A percentile compares a stretch with the other conserved stretches of the same genome.
These are phyloP conservation scores for Lentinus tigrinus DNA, from an alignment of 768 basidiomycete genomes.

Conservation along the genomic window DNA sequence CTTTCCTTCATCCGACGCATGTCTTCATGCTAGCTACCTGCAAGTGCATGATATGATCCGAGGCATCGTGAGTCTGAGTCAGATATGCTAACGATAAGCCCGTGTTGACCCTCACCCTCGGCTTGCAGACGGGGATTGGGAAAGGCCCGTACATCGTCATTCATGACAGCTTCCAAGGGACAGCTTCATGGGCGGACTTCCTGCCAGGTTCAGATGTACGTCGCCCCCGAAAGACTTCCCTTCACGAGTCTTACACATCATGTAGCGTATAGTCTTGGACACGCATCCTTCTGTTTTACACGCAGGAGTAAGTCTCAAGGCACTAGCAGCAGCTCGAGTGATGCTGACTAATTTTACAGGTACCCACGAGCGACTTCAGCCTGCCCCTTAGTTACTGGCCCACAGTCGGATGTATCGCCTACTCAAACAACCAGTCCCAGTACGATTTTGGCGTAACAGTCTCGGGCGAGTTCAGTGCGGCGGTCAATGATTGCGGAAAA, in stretches of 20 bases:
- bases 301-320: no score
- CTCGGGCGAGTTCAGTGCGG: slow-evolving; percentile 73
- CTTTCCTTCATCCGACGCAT: slow-evolving; percentile 29
- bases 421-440: slow-evolving; percentile 31
- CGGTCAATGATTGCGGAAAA: slow-evolving; percentile 63
- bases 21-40: slow-evolving; percentile 43
- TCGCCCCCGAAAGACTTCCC: slow-evolving; percentile 39
- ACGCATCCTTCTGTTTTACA: not conserved
- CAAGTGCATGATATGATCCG: slow-evolving; percentile 64
- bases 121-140: slow-evolving; percentile 31
- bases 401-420: slow-evolving; percentile 37
- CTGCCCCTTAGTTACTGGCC: slow-evolving; percentile 36
- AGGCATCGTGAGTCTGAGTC: slow-evolving; percentile 70
- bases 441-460: slow-evolving; percentile 62
- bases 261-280: not conserved
- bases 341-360: no score
- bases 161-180: slow-evolving; percentile 54
- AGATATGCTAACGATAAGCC: slow-evolving; percentile 1
- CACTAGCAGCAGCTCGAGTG: no score
- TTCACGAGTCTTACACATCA: not conserved
- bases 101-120: no score
- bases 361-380: slow-evolving; percentile 25
- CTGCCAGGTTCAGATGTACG: slow-evolving; percentile 36
- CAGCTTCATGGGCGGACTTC: slow-evolving; percentile 40
- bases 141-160: slow-evolving; percentile 52